phyloP scores from a whole-genome alignment of 2,329 filamentous ascomycete genomes.

The Epichloe sibirici region DNA sequence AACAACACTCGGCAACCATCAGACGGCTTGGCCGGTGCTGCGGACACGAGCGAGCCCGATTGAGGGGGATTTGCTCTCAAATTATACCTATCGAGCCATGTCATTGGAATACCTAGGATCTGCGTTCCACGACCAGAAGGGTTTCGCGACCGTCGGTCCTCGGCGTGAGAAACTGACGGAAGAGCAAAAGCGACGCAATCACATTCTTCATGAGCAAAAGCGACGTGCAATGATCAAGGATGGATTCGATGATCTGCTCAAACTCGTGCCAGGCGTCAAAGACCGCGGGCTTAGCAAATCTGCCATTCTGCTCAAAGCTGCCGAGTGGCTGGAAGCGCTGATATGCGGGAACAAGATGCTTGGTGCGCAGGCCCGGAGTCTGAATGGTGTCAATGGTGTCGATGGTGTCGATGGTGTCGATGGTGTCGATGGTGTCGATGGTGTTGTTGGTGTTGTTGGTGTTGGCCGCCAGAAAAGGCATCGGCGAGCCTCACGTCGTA shows the following conservation, averaged over 20 bases:
- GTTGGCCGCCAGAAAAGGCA: neutral
- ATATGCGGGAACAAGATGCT: neutral
- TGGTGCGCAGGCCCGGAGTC: neutral
- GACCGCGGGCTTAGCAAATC: constrained; percentile 2
- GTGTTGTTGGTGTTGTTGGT: too few species aligned
- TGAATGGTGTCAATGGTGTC: neutral
- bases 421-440: neutral
- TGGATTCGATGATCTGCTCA: neutral
- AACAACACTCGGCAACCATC: neutral
- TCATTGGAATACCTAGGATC: neutral
- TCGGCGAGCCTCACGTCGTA: neutral
- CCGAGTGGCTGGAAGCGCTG: neutral
- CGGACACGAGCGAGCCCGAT: neutral
- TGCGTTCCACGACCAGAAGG: neutral
- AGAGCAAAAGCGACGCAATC: constrained; percentile 2
- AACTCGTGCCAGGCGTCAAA: neutral
- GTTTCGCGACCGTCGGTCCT: neutral
- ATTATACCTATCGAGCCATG: neutral
- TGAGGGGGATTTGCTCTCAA: neutral
- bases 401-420: too few species aligned
- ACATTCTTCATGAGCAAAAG: constrained; percentile 4
- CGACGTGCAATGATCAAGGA: constrained; percentile 4
- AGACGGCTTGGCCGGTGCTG: neutral
- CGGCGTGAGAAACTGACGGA: neutral
- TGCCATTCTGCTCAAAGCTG: neutral